phyloP scores from a whole-genome alignment of 495 filamentous ascomycete species.

The Corynascus novoguineensis region DNA sequence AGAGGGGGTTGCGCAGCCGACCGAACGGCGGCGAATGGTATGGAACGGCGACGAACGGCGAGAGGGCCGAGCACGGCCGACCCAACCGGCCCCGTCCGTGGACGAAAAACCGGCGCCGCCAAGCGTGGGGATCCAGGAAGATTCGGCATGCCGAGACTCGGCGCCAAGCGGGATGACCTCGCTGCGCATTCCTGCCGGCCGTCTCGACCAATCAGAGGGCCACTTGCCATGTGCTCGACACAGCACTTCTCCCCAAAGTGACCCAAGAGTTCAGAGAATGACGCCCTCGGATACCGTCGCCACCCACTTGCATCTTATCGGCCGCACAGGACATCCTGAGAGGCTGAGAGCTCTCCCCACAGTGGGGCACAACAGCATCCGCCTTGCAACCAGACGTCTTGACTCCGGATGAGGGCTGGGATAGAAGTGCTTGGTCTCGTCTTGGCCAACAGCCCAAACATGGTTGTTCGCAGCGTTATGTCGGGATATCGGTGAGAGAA shows the following conservation, averaged over 20 bases:
- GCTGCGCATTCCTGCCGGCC: neutral
- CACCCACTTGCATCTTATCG: constrained; percentile 19
- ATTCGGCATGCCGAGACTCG: constrained; percentile 6
- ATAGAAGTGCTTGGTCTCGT: constrained; percentile 27
- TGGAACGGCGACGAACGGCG: neutral
- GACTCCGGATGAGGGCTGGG: constrained; percentile 8
- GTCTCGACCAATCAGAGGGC: constrained; percentile 14
- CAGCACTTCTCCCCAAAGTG: constrained; percentile 2
- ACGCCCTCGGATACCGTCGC: constrained; percentile 19
- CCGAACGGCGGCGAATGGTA: neutral
- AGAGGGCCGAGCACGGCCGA: neutral
- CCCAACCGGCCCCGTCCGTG: neutral
- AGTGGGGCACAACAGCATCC: constrained; percentile 12
- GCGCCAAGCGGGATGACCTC: constrained; percentile 17
- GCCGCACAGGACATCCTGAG: neutral
- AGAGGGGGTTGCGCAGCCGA: neutral
- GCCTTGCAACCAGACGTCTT: constrained; percentile 5
- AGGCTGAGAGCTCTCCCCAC: constrained; percentile 6
- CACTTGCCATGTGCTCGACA: neutral
- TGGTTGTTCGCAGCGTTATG: neutral
- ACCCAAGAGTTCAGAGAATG: constrained; percentile 3
- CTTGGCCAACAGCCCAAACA: constrained; percentile 23
- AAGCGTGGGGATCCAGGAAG: constrained; percentile 7
- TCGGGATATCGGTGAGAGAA: constrained; percentile 19
- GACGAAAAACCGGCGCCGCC: constrained; percentile 2